Evolutionary conservation across 208 protist genomes (phyloP).

Genomic region (Wallacemonas rigidus): DNA sequence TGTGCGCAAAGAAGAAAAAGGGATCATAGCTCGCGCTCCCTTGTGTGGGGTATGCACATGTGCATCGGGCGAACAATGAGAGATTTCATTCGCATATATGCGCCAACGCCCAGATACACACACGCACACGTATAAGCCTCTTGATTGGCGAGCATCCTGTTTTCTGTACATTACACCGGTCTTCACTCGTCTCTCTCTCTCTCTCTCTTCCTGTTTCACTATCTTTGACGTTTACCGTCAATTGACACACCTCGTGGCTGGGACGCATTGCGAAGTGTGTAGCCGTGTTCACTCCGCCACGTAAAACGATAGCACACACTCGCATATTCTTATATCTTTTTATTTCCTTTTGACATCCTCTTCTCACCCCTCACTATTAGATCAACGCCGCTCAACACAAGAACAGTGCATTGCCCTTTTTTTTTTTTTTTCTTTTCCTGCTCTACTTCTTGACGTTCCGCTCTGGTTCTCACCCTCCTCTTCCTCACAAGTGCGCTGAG

Average conservation of each 20-base stretch:
- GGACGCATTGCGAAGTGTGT: background rate
- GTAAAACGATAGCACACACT: too few relatives aligned
- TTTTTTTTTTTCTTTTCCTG: constrained; percentile 10
- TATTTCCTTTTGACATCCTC: background rate
- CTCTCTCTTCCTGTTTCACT: background rate
- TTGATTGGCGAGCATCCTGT: background rate
- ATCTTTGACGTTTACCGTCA: background rate
- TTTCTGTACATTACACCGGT: background rate
- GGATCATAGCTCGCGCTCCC: background rate
- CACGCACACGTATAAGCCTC: background rate
- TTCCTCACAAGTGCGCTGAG: too few relatives aligned
- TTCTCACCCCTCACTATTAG: too few relatives aligned
- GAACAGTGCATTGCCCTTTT: constrained; percentile 1
- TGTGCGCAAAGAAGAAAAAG: constrained; percentile 11
- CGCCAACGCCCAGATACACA: background rate
- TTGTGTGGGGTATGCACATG: background rate
- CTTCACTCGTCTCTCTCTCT: background rate
- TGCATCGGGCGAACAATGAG: too few relatives aligned
- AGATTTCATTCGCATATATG: too few relatives aligned
- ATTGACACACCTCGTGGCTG: too few relatives aligned
- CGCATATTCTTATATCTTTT: background rate
- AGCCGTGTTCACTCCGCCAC: background rate
- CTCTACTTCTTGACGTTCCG: constrained; percentile 12
- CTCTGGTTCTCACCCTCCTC: background rate
- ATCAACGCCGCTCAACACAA: background rate